These are phyloP conservation scores for Cladophialophora psammophila DNA, from an alignment of 2,329 filamentous ascomycete species.

Conservation along the genomic window DNA sequence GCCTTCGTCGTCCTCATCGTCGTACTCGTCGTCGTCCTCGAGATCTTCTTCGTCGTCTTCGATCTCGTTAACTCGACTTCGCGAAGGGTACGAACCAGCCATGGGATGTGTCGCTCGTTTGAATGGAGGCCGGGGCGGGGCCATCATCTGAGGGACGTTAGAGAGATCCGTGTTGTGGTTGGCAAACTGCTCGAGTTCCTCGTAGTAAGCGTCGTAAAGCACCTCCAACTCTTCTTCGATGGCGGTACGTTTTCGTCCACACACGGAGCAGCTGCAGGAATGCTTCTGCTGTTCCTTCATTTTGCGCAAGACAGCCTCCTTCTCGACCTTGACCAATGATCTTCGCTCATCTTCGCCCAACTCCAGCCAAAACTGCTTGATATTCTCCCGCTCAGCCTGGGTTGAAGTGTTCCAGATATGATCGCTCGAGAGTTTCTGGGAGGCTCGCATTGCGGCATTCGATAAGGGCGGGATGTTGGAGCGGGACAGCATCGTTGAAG, in stretches of 20 bases:
- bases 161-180: constrained; percentile 74
- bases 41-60: constrained; percentile 63
- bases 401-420: constrained; percentile 98
- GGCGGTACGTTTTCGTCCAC: constrained; percentile 91
- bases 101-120: constrained; percentile 49
- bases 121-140: constrained; percentile 64
- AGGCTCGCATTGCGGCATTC: constrained; percentile 51
- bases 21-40: constrained; percentile 59
- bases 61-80: constrained; percentile 70
- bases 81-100: constrained; percentile 61
- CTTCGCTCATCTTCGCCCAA: constrained; percentile 93
- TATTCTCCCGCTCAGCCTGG: constrained; percentile 91
- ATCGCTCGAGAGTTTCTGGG: constrained; percentile 67
- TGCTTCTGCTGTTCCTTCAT: constrained; percentile 99
- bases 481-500: constrained; percentile 47
- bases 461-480: constrained; percentile 55
- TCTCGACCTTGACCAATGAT: constrained; percentile 95
- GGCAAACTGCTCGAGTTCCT: constrained; percentile 96
- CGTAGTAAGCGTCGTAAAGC: constrained; percentile 97
- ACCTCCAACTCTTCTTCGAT: constrained; percentile 98
- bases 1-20: constrained; percentile 73
- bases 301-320: constrained; percentile 95
- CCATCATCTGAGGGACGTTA: constrained; percentile 72
- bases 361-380: constrained; percentile 97
- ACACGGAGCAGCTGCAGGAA: constrained; percentile 97